Evolutionary conservation across 257 asterid species (phyloP).

Genomic region (Ilex aquifolium): DNA sequence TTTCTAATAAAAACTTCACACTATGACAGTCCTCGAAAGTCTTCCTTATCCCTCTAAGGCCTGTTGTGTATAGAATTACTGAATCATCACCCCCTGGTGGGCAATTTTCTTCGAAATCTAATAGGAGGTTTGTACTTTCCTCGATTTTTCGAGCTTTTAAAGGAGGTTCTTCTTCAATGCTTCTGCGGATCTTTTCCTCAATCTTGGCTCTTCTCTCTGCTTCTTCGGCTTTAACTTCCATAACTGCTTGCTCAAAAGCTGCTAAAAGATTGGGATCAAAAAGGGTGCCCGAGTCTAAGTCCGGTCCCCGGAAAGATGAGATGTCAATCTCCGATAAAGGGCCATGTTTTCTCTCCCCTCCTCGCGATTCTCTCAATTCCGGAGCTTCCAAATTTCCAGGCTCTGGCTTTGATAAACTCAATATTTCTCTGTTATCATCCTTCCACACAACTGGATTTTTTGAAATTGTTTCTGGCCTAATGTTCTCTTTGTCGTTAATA

Average conservation of each 20-base stretch:
- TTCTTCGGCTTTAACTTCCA: conserved; percentile 53
- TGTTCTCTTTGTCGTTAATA: conserved; percentile 56
- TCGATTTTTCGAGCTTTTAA: conserved; percentile 40
- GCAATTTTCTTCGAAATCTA: conserved; percentile 53
- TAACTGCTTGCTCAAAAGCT: conserved; percentile 63
- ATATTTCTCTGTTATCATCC: conserved; percentile 16
- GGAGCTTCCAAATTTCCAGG: conserved; percentile 15
- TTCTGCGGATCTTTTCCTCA: conserved; percentile 16
- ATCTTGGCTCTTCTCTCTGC: conserved; percentile 40
- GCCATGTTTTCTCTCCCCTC: background rate
- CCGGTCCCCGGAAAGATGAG: conserved; percentile 50
- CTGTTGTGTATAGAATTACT: conserved; percentile 76
- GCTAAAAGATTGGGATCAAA: conserved; percentile 68
- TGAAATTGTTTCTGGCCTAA: conserved; percentile 20
- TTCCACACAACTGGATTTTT: background rate
- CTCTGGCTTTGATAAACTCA: conserved; percentile 16
- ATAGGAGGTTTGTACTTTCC: conserved; percentile 29
- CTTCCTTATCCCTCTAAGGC: conserved; percentile 78
- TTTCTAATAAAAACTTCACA: conserved; percentile 53
- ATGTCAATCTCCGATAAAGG: conserved; percentile 40
- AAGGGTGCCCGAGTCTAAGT: conserved; percentile 53
- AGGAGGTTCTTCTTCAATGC: conserved; percentile 43
- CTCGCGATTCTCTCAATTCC: conserved; percentile 7
- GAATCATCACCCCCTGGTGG: conserved; percentile 79
- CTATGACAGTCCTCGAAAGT: conserved; percentile 81